Conservation (phyloP, 306 rosid genomes). For the Malus asiatica region DNA sequence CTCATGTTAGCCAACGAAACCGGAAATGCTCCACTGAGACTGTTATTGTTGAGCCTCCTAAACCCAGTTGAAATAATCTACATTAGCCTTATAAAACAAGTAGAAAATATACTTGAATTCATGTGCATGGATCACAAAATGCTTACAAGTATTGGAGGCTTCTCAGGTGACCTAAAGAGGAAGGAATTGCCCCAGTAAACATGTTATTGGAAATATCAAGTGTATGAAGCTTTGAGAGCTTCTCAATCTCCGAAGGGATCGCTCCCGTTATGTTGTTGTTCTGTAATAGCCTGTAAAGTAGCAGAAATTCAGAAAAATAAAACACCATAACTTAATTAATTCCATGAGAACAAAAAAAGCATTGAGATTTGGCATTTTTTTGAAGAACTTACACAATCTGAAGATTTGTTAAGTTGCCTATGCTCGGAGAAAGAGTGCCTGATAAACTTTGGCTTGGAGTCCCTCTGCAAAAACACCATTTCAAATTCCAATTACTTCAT, state of each 20-base stretch:
- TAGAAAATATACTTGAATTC: not conserved
- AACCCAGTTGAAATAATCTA: slow-evolving; percentile 17
- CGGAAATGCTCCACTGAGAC: slow-evolving; percentile 68
- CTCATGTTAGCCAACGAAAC: slow-evolving; percentile 81
- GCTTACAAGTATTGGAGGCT: slow-evolving; percentile 81
- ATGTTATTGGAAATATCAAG: slow-evolving; percentile 83
- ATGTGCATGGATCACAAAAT: not conserved
- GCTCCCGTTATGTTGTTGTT: slow-evolving; percentile 83
- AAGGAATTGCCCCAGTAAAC: slow-evolving; percentile 67
- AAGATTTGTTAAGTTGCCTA: slow-evolving; percentile 93
- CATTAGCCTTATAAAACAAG: slow-evolving; percentile 10
- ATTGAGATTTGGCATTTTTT: not conserved
- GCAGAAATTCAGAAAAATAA: not conserved
- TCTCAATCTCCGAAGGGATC: slow-evolving; percentile 70
- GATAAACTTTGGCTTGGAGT: slow-evolving; percentile 92
- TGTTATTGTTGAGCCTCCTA: slow-evolving; percentile 96
- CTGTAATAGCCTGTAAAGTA: slow-evolving; percentile 65
- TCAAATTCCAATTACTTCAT: not conserved
- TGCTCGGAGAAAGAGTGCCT: slow-evolving; percentile 84
- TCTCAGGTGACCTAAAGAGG: slow-evolving; percentile 59
- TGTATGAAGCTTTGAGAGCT: slow-evolving; percentile 76
- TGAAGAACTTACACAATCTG: slow-evolving; percentile 75
- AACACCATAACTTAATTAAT: slow-evolving; percentile 12
- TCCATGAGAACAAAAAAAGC: slow-evolving; percentile 7
- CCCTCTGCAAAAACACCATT: slow-evolving; percentile 59